Evolutionary conservation across 805 yeast species (phyloP).

Genomic region (Tetrapisispora pingtungensis): DNA sequence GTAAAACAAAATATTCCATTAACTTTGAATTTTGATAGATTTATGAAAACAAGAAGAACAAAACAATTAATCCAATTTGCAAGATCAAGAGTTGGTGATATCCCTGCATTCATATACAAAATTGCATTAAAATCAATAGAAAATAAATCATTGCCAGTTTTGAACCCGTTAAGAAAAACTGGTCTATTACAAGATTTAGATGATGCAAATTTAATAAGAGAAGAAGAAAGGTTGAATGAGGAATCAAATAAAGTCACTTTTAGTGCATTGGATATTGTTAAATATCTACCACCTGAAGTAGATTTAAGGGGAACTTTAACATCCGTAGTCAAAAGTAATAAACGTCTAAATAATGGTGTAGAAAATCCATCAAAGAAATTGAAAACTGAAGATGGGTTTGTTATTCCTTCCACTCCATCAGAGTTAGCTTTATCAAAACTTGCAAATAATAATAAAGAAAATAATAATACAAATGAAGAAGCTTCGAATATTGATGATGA

Average conservation of each 20-base stretch:
- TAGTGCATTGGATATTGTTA: constrained; percentile 36
- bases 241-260: constrained; percentile 30
- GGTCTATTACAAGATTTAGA: constrained; percentile 46
- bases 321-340: constrained; percentile 30
- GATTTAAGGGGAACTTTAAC: constrained; percentile 39
- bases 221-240: constrained; percentile 24
- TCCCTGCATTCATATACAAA: constrained; percentile 56
- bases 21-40: constrained; percentile 55
- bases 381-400: constrained; percentile 34
- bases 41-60: constrained; percentile 55
- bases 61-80: constrained; percentile 53
- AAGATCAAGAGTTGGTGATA: constrained; percentile 56
- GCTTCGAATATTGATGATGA: constrained; percentile 9
- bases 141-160: constrained; percentile 37
- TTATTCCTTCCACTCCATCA: constrained; percentile 17
- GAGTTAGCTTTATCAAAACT: constrained; percentile 4
- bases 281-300: constrained; percentile 32
- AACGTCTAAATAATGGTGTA: constrained; percentile 21
- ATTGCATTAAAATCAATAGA: constrained; percentile 51
- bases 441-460: constrained; percentile 6
- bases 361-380: constrained; percentile 27
- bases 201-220: constrained; percentile 21
- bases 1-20: constrained; percentile 44
- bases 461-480: constrained; percentile 3
- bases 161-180: constrained; percentile 34